Base-by-base conservation (phyloP, 164 flowering plant genomes). In the Nelumbo lutea region DNA sequence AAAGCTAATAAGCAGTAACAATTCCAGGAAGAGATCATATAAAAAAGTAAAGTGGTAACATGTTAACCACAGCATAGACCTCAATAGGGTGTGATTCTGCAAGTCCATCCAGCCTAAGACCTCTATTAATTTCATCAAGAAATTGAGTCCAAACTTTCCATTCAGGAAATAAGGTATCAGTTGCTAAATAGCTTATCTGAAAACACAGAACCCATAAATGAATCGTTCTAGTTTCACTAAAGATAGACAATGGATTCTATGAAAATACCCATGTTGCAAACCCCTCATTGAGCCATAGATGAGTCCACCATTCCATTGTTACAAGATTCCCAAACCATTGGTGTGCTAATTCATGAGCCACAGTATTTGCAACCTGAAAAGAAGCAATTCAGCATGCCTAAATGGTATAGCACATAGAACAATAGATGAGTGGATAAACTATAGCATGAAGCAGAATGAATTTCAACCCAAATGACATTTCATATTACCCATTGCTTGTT, bases 311-410 rank as follows among this genome's bases (percentile, higher is more conserved):
- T 46, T 46, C 48, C 48, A 46, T 46, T 46, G 48, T 46, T 46
- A 46, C 7, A 4, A 7, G 48, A 4, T 46, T 46, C 5, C 48
- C 48, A 46, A 7, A 46, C 99, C 99, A 96, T 67, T 96, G 99
- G 67, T 96, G 99, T 8, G 98, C 99, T 70, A 96, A 82, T 76
- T 96, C 99, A 85, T 96, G 99, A 47, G 99, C 98, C 41, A 96
- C 98, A 48, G 87, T 91, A 69, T 83, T 83, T 14, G 98, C 93
- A 75, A 96, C 90, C 99, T 96, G 78, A 63, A 67, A 41, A 76
- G 27, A 72, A 73, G 42, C 65, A 74, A 51, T 42, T 38, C n/a
- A 9, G 40, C 40, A 43, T n/a, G 27, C 27, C 38, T 27, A 64
- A 58, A 64, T n/a, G 13, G 7, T 6, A 9, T 42, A 5, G 39